Percentiles rank a stretch among this genome's conserved stretches.
Conservation (phyloP, 2,329 filamentous ascomycete genomes). For the Colletotrichum limetticola region DNA sequence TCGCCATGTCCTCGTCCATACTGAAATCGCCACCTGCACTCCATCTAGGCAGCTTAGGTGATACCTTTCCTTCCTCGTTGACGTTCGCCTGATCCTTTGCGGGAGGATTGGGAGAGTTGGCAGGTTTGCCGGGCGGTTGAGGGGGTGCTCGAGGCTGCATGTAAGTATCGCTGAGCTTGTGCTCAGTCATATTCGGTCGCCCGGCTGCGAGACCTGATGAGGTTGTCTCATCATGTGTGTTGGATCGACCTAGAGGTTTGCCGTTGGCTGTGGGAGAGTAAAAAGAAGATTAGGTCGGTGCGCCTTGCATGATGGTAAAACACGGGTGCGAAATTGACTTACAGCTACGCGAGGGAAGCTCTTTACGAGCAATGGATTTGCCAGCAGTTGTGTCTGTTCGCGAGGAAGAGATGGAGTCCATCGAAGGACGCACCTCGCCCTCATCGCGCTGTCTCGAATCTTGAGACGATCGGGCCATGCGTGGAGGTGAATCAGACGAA, state of each 20-base stretch:
- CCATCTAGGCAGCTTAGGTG: conserved; percentile 77
- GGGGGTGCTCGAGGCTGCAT: conserved; percentile 69
- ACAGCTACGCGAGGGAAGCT: conserved; percentile 63
- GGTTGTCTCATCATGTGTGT: conserved; percentile 39
- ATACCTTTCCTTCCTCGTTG: conserved; percentile 58
- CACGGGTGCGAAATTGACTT: conserved; percentile 40
- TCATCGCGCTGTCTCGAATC: conserved; percentile 69
- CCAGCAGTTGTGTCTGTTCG: conserved; percentile 50
- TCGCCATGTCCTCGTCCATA: conserved; percentile 94
- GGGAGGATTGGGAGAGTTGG: conserved; percentile 48
- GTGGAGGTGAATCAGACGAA: conserved; percentile 46
- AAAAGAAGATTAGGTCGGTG: conserved; percentile 36
- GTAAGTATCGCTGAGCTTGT: conserved; percentile 63
- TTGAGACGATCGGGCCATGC: conserved; percentile 63
- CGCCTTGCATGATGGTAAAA: conserved; percentile 34
- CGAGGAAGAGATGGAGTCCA: conserved; percentile 54
- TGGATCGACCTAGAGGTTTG: conserved; percentile 39
- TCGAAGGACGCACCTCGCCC: conserved; percentile 56
- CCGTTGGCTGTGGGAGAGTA: conserved; percentile 47
- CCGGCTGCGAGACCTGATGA: conserved; percentile 31
- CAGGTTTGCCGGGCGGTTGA: conserved; percentile 54
- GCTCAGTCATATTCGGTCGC: conserved; percentile 47
- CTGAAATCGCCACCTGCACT: conserved; percentile 88
- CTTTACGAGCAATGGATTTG: conserved; percentile 73
- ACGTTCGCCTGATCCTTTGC: conserved; percentile 61